A percentile compares a stretch with the other conserved stretches of the same genome.
These are phyloP conservation scores for Pseudogymnoascus sp. DNA, from an alignment of 2,329 filamentous ascomycete genomes.

Conservation along the genomic window DNA sequence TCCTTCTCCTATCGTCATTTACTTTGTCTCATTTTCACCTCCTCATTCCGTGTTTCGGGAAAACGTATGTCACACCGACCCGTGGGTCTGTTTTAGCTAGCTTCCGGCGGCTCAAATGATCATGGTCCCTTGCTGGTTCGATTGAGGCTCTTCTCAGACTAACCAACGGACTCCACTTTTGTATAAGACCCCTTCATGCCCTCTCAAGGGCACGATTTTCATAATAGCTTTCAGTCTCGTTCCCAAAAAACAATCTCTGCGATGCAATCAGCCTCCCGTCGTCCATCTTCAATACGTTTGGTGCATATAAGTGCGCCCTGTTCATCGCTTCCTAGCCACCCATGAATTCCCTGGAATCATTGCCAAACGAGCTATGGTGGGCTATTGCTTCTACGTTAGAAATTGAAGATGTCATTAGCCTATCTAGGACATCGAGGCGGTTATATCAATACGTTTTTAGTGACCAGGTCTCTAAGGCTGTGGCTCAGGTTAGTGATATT, in stretches of 20 bases:
- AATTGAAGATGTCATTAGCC: conserved; percentile 26
- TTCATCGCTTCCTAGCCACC: neutral
- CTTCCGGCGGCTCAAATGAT: neutral
- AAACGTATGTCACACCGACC: neutral
- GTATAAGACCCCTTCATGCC: neutral
- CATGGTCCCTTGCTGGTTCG: neutral
- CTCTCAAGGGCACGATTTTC: neutral
- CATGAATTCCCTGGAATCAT: conserved; percentile 15
- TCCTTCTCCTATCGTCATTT: neutral
- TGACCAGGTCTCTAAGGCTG: conserved; percentile 23
- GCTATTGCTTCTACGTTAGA: conserved; percentile 21
- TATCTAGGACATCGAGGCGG: conserved; percentile 21
- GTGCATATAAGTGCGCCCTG: neutral
- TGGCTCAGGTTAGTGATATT: conserved; percentile 21
- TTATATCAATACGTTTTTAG: conserved; percentile 22
- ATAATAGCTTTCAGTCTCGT: neutral
- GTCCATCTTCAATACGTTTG: neutral
- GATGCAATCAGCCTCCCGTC: neutral
- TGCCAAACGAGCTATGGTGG: conserved; percentile 27
- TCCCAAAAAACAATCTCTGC: neutral
- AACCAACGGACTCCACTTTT: neutral
- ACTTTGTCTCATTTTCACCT: neutral
- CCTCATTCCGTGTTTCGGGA: neutral
- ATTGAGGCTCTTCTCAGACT: neutral
- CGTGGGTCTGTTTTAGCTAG: neutral